A percentile compares a stretch with the other conserved stretches of the same genome.
Conservation (phyloP, 306 rosid species). For the Casuarina glauca region DNA sequence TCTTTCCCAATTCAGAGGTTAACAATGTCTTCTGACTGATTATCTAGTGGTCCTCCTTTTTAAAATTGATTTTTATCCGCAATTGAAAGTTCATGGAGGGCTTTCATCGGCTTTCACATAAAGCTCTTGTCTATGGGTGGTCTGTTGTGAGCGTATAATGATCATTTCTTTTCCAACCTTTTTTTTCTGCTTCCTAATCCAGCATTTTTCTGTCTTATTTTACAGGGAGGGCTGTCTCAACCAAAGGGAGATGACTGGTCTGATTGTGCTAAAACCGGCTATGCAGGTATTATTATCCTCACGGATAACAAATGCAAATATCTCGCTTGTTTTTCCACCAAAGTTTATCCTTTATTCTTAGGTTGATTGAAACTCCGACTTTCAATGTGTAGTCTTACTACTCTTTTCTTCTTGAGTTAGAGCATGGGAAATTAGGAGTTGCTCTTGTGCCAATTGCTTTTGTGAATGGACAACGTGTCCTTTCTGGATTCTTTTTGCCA, state of each 20-base stretch:
- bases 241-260: slow-evolving; percentile 54
- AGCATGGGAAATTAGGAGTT: background rate
- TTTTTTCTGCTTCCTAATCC: background rate
- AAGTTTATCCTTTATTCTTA: background rate
- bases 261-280: slow-evolving; percentile 78
- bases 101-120: background rate
- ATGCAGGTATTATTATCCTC: slow-evolving; percentile 63
- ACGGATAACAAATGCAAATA: background rate
- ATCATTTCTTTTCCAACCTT: background rate
- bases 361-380: background rate
- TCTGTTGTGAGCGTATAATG: background rate
- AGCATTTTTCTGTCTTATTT: slow-evolving; percentile 22
- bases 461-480: background rate
- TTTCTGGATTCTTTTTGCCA: background rate
- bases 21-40: slow-evolving; percentile 16
- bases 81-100: background rate
- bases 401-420: slow-evolving; percentile 1
- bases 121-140: background rate
- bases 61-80: background rate
- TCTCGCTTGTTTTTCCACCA: background rate
- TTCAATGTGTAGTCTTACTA: background rate
- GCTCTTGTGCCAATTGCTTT: background rate
- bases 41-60: background rate
- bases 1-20: slow-evolving; percentile 82
- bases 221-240: slow-evolving; percentile 51